Evolutionary conservation across 192 early-diverging fungal species (phyloP).

Genomic region (Haplosporangium gracile): DNA sequence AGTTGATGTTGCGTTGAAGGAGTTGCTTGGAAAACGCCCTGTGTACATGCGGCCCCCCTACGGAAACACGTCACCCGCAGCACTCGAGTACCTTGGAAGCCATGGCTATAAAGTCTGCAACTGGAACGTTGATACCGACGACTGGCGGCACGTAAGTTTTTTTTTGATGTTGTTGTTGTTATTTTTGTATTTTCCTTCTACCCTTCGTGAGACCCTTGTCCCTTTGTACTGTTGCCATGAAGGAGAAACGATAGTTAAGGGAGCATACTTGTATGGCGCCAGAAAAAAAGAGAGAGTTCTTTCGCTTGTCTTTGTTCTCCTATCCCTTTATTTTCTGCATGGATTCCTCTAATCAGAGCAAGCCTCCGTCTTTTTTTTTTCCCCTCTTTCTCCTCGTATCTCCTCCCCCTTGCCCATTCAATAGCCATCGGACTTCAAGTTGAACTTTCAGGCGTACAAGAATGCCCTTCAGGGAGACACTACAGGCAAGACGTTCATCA

Average conservation of each 20-base stretch:
- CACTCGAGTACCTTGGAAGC: conserved; percentile 18
- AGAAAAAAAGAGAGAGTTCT: background rate
- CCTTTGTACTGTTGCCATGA: background rate
- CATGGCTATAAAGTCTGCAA: conserved; percentile 54
- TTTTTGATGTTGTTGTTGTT: background rate
- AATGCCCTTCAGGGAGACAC: background rate
- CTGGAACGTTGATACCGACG: conserved; percentile 62
- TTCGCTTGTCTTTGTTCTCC: background rate
- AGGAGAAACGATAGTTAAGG: background rate
- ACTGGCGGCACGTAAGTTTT: conserved; percentile 37
- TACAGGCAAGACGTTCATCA: conserved; percentile 31
- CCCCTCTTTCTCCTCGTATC: background rate
- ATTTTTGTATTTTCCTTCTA: background rate
- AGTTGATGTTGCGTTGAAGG: conserved; percentile 31
- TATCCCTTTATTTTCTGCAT: background rate
- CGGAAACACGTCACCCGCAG: conserved; percentile 43
- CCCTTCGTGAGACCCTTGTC: too few relatives aligned
- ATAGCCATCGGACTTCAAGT: conserved; percentile 6
- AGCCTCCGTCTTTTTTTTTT: background rate
- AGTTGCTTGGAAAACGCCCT: conserved; percentile 63
- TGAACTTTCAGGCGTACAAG: conserved; percentile 20
- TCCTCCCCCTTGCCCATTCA: background rate
- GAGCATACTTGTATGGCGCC: too few relatives aligned
- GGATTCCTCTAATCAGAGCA: background rate
- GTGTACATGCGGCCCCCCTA: conserved; percentile 64